Percentiles rank a stretch among this genome's conserved stretches.
These are phyloP conservation scores for Cryphonectria parasitica DNA, from an alignment of 2,329 filamentous ascomycete species.

Conservation along the genomic window DNA sequence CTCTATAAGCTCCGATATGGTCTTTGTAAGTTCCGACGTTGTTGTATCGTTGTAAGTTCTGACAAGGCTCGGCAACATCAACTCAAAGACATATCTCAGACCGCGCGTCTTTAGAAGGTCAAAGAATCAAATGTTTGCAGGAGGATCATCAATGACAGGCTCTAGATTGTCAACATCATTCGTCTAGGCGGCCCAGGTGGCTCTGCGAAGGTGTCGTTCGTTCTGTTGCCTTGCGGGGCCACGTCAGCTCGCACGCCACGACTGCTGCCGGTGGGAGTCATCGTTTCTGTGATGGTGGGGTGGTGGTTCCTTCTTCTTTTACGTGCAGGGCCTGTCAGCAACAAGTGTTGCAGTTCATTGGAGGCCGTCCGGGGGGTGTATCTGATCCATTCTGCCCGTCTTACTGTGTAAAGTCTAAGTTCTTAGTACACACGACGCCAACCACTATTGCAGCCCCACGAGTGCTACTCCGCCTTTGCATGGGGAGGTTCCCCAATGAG, in stretches of 20 bases:
- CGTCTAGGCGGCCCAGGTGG: background rate
- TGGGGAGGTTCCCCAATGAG: constrained; percentile 20
- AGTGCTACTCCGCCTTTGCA: constrained; percentile 7
- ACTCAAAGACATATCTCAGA: background rate
- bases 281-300: constrained; percentile 11
- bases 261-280: constrained; percentile 25
- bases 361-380: background rate
- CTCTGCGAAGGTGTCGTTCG: background rate
- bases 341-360: background rate
- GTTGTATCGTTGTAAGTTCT: background rate
- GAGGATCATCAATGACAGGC: background rate
- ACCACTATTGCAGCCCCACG: background rate
- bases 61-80: background rate
- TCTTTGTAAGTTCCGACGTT: background rate
- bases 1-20: background rate
- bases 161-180: background rate
- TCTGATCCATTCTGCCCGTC: constrained; percentile 4
- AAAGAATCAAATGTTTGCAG: background rate
- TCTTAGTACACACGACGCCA: background rate
- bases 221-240: constrained; percentile 30
- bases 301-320: background rate
- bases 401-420: constrained; percentile 3
- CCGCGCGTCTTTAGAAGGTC: constrained; percentile 18
- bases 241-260: constrained; percentile 29
- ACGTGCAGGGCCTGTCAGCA: constrained; percentile 15